Evolutionary conservation across 345 rosid species (phyloP), one percentile per base, ranked within the genome.

Genomic region (Anacardium occidentale): DNA sequence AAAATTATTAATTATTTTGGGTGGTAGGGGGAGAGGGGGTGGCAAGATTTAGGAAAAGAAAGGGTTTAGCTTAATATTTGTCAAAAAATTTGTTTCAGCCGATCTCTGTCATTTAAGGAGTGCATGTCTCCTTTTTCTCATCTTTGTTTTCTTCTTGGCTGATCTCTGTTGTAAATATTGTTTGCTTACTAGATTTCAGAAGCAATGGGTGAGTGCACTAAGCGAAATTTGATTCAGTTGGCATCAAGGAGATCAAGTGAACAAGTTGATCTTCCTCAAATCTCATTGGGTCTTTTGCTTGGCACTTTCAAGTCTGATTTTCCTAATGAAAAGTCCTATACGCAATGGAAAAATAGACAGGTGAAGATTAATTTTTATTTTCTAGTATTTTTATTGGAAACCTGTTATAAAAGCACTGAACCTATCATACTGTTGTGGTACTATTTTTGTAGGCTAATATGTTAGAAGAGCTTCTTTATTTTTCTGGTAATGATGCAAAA

Each of bases 281-380:
- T 94, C 55, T 85, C 92, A 53, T 78, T 87, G 83, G 97, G 88
- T 66, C 92, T 92, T 76, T 83, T 94, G 79, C 86, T 83, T 86
- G 98, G 94, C 68, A 83, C 87, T 70, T 83, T 83, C 82, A 85
- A 85, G 86, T 90, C 94, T 76, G 98, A 90, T 83, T 90, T 94
- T 83, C 85, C 68, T 62, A 85, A 71, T 80, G 97, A 92, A 79
- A 94, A 89, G 79, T 82, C 83, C 72, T 92, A 92, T 82, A 62
- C 82, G 79, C 89, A 90, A 75, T 94, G 98, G 98, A 92, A 84
- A 82, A 83, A 77, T 75, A 92, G 98, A 79, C 96, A 92, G 96
- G 98, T 92, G 81, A 64, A 63, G 25, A 66, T 75, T 20, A 61
- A 48, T 58, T 51, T 14, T 50, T 15, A 50, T 50, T 50, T 50